Evolutionary conservation across 2,329 filamentous ascomycete species (phyloP).

Genomic region (Beauveria sp.): DNA sequence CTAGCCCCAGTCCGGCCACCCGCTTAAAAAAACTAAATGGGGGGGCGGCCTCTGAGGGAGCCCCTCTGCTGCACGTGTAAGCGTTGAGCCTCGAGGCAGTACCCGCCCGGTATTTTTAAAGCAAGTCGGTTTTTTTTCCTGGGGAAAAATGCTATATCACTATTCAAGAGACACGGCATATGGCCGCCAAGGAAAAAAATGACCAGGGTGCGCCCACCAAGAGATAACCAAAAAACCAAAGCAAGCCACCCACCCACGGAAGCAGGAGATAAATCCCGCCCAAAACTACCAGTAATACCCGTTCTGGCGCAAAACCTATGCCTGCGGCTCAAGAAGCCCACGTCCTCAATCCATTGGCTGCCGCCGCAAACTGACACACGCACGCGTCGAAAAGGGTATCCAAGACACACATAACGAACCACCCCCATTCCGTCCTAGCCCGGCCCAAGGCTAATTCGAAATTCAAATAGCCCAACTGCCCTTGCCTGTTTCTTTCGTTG

Average conservation of each 20-base stretch:
- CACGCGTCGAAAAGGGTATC: not conserved
- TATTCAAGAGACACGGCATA: not conserved
- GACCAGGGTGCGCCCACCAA: not conserved
- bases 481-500: no score
- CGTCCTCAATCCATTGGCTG: conserved; percentile 8
- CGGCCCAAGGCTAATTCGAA: not conserved
- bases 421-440: not conserved
- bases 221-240: no score
- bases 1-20: not conserved
- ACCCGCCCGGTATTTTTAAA: no score
- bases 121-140: no score
- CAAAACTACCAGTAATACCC: not conserved
- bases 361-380: not conserved
- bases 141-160: no score
- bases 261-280: not conserved
- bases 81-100: not conserved
- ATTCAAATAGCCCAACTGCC: not conserved
- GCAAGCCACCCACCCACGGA: not conserved
- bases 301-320: not conserved
- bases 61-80: conserved; percentile 6
- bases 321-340: not conserved
- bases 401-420: not conserved
- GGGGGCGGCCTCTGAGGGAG: not conserved
- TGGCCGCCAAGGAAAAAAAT: not conserved
- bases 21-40: not conserved